Evolutionary conservation across 1,284 basidiomycete genomes (phyloP).

Genomic region (Pseudozyma sp.): DNA sequence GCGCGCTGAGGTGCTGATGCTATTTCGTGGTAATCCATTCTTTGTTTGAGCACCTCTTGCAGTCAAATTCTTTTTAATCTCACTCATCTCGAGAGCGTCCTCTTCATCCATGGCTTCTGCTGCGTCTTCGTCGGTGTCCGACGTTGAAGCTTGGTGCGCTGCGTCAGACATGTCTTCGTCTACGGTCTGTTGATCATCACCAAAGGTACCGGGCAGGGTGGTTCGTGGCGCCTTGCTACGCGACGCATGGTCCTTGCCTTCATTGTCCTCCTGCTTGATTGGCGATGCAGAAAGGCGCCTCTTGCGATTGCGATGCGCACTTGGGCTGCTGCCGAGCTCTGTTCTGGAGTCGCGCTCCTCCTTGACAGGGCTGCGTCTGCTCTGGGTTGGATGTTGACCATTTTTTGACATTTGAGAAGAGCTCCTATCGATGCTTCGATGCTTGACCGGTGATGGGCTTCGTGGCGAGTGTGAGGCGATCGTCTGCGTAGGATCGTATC

Average conservation of each 20-base stretch:
- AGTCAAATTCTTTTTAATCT: background rate
- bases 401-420: slow-evolving; percentile 15
- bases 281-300: slow-evolving; percentile 21
- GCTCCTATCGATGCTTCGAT: slow-evolving; percentile 3
- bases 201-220: slow-evolving; percentile 26
- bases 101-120: slow-evolving; percentile 27
- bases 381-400: slow-evolving; percentile 3
- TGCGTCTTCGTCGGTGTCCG: background rate
- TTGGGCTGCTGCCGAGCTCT: slow-evolving; percentile 4
- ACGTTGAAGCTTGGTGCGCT: background rate
- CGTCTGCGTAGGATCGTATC: background rate
- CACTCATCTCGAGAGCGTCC: background rate
- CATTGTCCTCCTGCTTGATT: slow-evolving; percentile 4
- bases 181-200: background rate
- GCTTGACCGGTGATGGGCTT: slow-evolving; percentile 19
- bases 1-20: slow-evolving; percentile 14
- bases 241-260: background rate
- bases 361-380: background rate
- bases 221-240: slow-evolving; percentile 13
- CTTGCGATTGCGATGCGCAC: slow-evolving; percentile 11
- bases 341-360: background rate
- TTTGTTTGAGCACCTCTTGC: background rate
- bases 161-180: slow-evolving; percentile 40
- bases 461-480: slow-evolving; percentile 1
- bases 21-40: background rate